These are phyloP conservation scores for Globisporangium polare DNA, from an alignment of 352 stramenopile species.

Conservation along the genomic window DNA sequence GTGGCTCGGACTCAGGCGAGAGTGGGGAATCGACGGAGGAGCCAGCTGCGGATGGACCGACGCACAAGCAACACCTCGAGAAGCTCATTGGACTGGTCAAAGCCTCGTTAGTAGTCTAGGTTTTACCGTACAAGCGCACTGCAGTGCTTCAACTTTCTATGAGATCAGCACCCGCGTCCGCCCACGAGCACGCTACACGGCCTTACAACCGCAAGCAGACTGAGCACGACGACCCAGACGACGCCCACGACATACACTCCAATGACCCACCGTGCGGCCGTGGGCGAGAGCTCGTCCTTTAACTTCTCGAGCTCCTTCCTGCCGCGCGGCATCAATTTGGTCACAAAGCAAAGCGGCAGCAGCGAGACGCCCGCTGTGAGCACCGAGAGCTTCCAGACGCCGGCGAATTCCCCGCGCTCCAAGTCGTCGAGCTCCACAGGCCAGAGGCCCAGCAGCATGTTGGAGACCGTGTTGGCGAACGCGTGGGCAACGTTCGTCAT, in stretches of 20 bases:
- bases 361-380: slow-evolving; percentile 58
- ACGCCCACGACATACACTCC: slow-evolving; percentile 53
- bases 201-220: slow-evolving; percentile 55
- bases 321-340: slow-evolving; percentile 47
- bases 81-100: slow-evolving; percentile 54
- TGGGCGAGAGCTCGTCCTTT: slow-evolving; percentile 40
- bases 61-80: slow-evolving; percentile 49
- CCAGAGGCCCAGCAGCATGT: slow-evolving; percentile 73
- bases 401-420: slow-evolving; percentile 40
- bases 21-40: neutral
- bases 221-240: slow-evolving; percentile 59
- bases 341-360: slow-evolving; percentile 45
- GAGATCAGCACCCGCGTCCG: slow-evolving; percentile 41
- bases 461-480: slow-evolving; percentile 71
- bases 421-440: slow-evolving; percentile 67
- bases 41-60: neutral
- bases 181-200: slow-evolving; percentile 67
- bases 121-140: neutral
- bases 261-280: slow-evolving; percentile 29
- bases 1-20: neutral
- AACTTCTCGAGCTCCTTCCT: slow-evolving; percentile 45
- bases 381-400: slow-evolving; percentile 78
- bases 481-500: slow-evolving; percentile 68
- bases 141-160: neutral
- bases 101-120: slow-evolving; percentile 19